Evolutionary conservation across 495 filamentous ascomycete species (phyloP).

Genomic region (Elasticomyces elasticus): DNA sequence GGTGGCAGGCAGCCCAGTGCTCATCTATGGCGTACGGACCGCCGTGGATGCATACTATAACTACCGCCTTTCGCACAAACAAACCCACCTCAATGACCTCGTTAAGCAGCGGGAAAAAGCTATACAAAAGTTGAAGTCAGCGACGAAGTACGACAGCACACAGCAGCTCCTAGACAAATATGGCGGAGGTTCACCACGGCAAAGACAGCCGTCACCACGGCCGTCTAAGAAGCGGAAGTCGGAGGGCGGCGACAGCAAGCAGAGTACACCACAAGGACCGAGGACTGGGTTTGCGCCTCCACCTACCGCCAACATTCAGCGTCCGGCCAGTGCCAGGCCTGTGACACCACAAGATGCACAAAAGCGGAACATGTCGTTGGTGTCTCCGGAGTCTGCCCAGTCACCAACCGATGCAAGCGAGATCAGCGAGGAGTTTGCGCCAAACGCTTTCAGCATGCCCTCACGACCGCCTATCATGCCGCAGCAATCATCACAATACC

Average conservation of each 20-base stretch:
- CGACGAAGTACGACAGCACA: constrained; percentile 91
- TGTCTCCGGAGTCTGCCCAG: constrained; percentile 5
- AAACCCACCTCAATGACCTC: constrained; percentile 58
- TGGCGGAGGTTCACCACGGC: constrained; percentile 41
- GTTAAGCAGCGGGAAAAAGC: constrained; percentile 70
- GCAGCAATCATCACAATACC: constrained; percentile 28
- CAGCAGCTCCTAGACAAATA: constrained; percentile 92
- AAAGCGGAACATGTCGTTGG: constrained; percentile 12
- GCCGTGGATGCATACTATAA: constrained; percentile 60
- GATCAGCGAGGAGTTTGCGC: constrained; percentile 43
- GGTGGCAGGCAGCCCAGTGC: constrained; percentile 64
- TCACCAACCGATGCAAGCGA: constrained; percentile 1
- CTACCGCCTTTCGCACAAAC: constrained; percentile 61
- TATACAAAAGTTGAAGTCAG: constrained; percentile 86
- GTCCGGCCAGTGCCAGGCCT: constrained; percentile 4
- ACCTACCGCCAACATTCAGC: constrained; percentile 75
- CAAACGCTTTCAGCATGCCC: constrained; percentile 42
- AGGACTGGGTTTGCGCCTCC: constrained; percentile 53
- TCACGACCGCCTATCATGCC: not conserved
- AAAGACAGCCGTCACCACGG: constrained; percentile 25
- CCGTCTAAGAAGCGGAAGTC: constrained; percentile 40
- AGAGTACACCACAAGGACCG: constrained; percentile 21
- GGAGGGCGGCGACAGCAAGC: constrained; percentile 22
- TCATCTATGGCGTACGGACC: constrained; percentile 63
- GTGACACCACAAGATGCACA: constrained; percentile 20